A percentile compares a stretch with the other conserved stretches of the same genome.
Conservation (phyloP, 31 red algal genomes). For the Odonthalia washingtoniensis region DNA sequence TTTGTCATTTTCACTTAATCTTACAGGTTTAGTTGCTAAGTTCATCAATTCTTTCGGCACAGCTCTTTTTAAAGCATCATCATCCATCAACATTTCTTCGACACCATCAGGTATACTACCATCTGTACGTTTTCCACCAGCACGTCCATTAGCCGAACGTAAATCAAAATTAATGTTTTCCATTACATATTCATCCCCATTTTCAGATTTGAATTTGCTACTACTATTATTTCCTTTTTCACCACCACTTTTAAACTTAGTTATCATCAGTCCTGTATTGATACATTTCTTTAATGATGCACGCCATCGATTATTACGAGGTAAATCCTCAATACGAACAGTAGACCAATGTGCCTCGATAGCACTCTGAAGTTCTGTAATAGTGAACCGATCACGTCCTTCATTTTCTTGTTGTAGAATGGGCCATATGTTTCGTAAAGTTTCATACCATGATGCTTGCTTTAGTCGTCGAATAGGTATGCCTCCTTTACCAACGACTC, state of each 20-base stretch:
- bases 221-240: too few relatives aligned
- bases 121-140: background rate
- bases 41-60: slow-evolving; percentile 36
- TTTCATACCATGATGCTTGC: background rate
- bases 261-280: background rate
- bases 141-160: background rate
- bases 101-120: background rate
- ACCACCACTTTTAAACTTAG: background rate
- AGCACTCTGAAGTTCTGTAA: background rate
- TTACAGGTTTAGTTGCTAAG: slow-evolving; percentile 39
- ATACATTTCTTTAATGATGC: background rate
- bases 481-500: too few relatives aligned
- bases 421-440: background rate
- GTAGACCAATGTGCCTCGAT: background rate
- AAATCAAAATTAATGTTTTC: background rate
- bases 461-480: too few relatives aligned
- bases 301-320: background rate
- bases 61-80: background rate
- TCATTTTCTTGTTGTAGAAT: background rate
- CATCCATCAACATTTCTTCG: background rate
- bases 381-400: background rate
- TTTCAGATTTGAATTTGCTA: too few relatives aligned
- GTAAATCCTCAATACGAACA: background rate
- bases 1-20: slow-evolving; percentile 62
- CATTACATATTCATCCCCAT: background rate